phyloP scores from a whole-genome alignment of 1,139 yeast species.

The Meyerozyma carpophila region DNA sequence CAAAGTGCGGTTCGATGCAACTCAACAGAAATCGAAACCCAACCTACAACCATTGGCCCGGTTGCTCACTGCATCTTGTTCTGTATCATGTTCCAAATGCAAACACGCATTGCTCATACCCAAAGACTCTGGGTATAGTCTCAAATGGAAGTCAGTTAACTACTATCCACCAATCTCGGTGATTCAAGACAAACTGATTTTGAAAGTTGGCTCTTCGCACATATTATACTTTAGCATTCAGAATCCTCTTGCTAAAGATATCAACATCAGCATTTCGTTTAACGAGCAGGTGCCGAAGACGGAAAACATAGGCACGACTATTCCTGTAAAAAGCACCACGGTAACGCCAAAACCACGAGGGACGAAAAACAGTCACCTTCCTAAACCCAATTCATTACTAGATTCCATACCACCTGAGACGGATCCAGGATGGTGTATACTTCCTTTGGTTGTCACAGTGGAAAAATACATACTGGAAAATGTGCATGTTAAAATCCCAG shows the following conservation, averaged over 20 bases:
- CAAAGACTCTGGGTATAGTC: constrained; percentile 9
- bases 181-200: not conserved
- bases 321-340: constrained; percentile 4
- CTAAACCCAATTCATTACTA: not conserved
- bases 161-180: constrained; percentile 9
- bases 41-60: constrained; percentile 4
- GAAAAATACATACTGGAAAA: not conserved
- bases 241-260: constrained; percentile 8
- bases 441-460: constrained; percentile 7
- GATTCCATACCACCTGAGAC: not conserved
- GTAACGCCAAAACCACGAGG: not conserved
- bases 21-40: not conserved
- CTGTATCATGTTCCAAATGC: constrained; percentile 7
- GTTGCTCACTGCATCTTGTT: constrained; percentile 7
- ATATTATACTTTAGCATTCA: constrained; percentile 7
- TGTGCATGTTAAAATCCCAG: not conserved
- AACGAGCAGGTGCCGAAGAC: constrained; percentile 7
- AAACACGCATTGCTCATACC: constrained; percentile 6
- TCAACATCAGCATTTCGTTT: constrained; percentile 8
- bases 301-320: not conserved
- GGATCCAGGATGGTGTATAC: constrained; percentile 8
- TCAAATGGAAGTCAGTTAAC: constrained; percentile 8
- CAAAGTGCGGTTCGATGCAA: not conserved
- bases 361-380: not conserved
- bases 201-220: not conserved